Conservation (phyloP, 1,284 basidiomycete species). For the Clitocybe nebularis region DNA sequence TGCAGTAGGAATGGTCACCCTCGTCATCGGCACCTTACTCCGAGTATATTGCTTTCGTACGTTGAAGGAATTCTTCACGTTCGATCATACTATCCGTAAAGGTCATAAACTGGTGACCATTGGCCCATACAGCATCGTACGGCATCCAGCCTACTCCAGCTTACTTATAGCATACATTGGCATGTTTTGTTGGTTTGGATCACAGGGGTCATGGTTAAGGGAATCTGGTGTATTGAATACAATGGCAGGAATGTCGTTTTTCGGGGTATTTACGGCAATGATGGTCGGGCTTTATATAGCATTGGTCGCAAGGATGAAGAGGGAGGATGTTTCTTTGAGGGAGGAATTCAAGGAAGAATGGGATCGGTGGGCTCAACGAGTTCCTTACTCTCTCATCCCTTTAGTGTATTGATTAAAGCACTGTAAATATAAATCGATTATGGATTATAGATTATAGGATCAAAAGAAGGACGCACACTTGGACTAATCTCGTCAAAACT, state of each 20-base stretch:
- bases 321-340: constrained; percentile 7
- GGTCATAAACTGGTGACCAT: not conserved
- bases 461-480: too few relatives aligned
- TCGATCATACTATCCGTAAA: not conserved
- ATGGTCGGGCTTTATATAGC: not conserved
- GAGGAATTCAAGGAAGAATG: constrained; percentile 7
- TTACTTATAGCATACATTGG: not conserved
- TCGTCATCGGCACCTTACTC: not conserved
- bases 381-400: constrained; percentile 7
- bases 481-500: too few relatives aligned
- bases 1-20: not conserved
- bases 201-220: constrained; percentile 7
- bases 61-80: not conserved
- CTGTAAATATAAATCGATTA: not conserved
- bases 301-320: constrained; percentile 3
- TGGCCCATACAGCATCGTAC: not conserved
- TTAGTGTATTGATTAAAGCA: constrained; percentile 1
- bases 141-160: not conserved
- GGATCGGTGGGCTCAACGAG: constrained; percentile 5
- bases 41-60: not conserved
- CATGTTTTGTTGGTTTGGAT: constrained; percentile 3
- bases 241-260: not conserved
- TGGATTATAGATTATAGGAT: not conserved
- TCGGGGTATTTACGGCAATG: not conserved
- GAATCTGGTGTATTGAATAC: constrained; percentile 8